Base-by-base conservation (phyloP, 345 rosid species). In the Eucalyptus globulus region DNA sequence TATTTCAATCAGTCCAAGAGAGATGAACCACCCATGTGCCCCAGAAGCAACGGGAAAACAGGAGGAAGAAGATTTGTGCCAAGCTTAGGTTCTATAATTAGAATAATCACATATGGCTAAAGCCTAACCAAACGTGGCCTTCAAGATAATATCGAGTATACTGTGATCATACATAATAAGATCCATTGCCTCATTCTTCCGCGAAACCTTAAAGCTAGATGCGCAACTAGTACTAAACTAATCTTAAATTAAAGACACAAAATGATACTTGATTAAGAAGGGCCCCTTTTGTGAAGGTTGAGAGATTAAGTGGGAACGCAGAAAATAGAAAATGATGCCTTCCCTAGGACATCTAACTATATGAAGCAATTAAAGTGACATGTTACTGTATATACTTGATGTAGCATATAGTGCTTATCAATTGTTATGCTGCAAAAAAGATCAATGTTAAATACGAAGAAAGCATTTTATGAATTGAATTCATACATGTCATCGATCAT, bases 1-100 rank as follows among this genome's bases (percentile, higher is more conserved):
- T 22, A 67, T 14, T 67, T 92, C 88, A 87, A 87, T 86, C 80
- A 91, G 87, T 87, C 47, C n/a, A 72, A 90, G 89, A 90, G 91
- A 91, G 86, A 65, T 37, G 24, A 54, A 26, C 37, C 89, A 87
- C 58, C 89, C 85, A 67, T 87, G 89, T 47, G 85, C n/a, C 51
- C 17, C 56, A 21, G 4, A 87, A 14, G 37, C 89, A 65, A 62
- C 81, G 81, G 83, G 83, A 45, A 54, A 87, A 49, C 50, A n/a
- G 50, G 72, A 87, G 85, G 60, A 27, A 43, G 51, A 17, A 62
- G 34, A 87, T 87, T 26, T 16, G 81, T 37, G 81, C 81, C 10
- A 22, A 11, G 26, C 27, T 72, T 72, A 72, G 14, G 27, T 6
- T 72, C 45, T 72, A 37, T 37, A 72, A 72, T 19, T 37, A 72